These are phyloP conservation scores for Teunomyces pallodes DNA, from an alignment of 805 yeast species.

Conservation along the genomic window DNA sequence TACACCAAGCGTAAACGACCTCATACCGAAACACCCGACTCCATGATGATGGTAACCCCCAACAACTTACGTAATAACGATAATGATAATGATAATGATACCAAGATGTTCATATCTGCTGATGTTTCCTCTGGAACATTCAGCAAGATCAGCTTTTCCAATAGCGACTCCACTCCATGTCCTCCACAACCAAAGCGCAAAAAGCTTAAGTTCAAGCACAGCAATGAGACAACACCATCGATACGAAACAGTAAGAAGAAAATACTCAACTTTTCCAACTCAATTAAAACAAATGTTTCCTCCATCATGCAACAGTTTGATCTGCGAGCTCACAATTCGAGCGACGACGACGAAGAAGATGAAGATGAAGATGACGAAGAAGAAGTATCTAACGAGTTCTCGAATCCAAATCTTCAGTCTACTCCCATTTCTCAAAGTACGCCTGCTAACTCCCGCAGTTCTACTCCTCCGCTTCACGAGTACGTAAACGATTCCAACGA, in stretches of 20 bases:
- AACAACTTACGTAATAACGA: conserved; percentile 5
- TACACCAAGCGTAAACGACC: conserved; percentile 26
- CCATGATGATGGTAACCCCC: conserved; percentile 26
- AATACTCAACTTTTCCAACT: conserved; percentile 30
- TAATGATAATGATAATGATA: conserved; percentile 7
- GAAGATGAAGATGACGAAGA: conserved; percentile 8
- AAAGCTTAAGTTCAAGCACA: conserved; percentile 25
- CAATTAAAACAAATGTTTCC: conserved; percentile 25
- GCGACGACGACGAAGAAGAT: conserved; percentile 8
- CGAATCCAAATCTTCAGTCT: conserved; percentile 9
- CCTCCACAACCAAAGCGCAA: conserved; percentile 40
- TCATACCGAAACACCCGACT: conserved; percentile 22
- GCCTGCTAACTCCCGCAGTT: conserved; percentile 39
- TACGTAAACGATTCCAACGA: conserved; percentile 34
- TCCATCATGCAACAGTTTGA: conserved; percentile 19
- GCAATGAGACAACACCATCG: conserved; percentile 20
- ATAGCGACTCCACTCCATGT: conserved; percentile 44
- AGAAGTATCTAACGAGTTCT: conserved; percentile 2
- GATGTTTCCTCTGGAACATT: conserved; percentile 12
- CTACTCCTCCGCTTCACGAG: conserved; percentile 29
- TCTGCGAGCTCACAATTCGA: conserved; percentile 8
- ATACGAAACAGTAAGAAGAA: conserved; percentile 16
- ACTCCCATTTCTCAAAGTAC: conserved; percentile 45
- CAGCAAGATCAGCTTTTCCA: conserved; percentile 26
- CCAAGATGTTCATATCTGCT: conserved; percentile 19